Evolutionary conservation across 352 stramenopile genomes (phyloP), one percentile per base, ranked within the genome.

Genomic region (Elongisporangium prolatum): DNA sequence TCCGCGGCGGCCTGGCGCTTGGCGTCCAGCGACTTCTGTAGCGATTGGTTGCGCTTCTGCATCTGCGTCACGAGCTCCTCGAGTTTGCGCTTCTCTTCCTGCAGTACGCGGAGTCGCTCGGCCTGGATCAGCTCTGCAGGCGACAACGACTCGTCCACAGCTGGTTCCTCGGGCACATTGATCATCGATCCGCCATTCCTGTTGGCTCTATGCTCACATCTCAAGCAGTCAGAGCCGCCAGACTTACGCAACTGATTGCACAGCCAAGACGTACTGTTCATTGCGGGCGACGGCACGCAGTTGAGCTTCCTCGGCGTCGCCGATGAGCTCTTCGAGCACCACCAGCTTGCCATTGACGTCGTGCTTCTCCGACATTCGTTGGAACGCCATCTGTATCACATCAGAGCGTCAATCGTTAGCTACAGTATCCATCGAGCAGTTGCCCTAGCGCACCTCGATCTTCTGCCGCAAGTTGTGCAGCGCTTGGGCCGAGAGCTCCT

Each of bases 401-500:
- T n/a, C 3, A 22, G 7, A 60, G 16, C 13, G 6, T 60, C 4
- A 60, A 44, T 14, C 18, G 18, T 34, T 17, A 7, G 9, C 24
- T 17, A 8, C 18, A 8, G 16, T 8, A 18, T n/a, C n/a, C n/a
- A n/a, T n/a, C n/a, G n/a, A n/a, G n/a, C 6, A 2, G 6, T 21
- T 18, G 5, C 20, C 16, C 11, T 0, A 16, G 13, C 40, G n/a
- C 9, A 57, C 56, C 60, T 89, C 75, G 25, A 88, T 79, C 48
- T 75, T 72, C 37, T 86, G 73, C 13, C 77, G 48, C 20, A 88
- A 60, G 25, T 67, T 81, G 48, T 84, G 57, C 65, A 89, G 69
- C 11, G 74, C 65, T 56, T 84, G 69, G 9, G 77, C 77, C 10
- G 68, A 60, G 18, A 89, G 64, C 52, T 88, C 77, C 21, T 80